Conservation (phyloP, 1,284 basidiomycete genomes). For the Somion occarium region DNA sequence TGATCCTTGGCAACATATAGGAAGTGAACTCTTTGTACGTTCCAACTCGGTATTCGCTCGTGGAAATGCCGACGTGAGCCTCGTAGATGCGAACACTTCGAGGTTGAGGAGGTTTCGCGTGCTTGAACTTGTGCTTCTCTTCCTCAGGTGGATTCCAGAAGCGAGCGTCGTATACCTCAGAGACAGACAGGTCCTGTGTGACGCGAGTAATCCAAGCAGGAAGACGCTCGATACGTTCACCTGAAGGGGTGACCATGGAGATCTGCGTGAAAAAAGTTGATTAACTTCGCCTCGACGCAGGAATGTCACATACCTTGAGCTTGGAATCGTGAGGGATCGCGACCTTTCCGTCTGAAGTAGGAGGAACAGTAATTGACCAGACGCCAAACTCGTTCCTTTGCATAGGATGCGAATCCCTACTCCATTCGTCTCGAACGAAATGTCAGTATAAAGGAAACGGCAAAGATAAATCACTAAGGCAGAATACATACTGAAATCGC, state of each 20-base stretch:
- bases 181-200: slow-evolving; percentile 88
- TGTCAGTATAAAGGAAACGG: slow-evolving; percentile 1
- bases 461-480: neutral
- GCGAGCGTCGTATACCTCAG: slow-evolving; percentile 92
- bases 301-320: slow-evolving; percentile 62
- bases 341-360: slow-evolving; percentile 62
- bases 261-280: slow-evolving; percentile 52
- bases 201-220: slow-evolving; percentile 95
- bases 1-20: slow-evolving; percentile 85
- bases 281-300: slow-evolving; percentile 3
- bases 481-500: slow-evolving; percentile 86
- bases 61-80: slow-evolving; percentile 97
- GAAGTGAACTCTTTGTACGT: slow-evolving; percentile 94
- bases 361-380: slow-evolving; percentile 87
- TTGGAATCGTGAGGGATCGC: slow-evolving; percentile 94
- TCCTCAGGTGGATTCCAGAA: slow-evolving; percentile 92
- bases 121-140: slow-evolving; percentile 80
- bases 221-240: slow-evolving; percentile 84
- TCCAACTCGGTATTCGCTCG: slow-evolving; percentile 81
- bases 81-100: slow-evolving; percentile 87
- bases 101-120: slow-evolving; percentile 67
- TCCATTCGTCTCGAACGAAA: slow-evolving; percentile 72
- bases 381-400: slow-evolving; percentile 84
- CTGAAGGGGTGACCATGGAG: slow-evolving; percentile 77
- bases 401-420: slow-evolving; percentile 82